phyloP scores from a whole-genome alignment of 345 rosid genomes.

The Camelina neglecta region DNA sequence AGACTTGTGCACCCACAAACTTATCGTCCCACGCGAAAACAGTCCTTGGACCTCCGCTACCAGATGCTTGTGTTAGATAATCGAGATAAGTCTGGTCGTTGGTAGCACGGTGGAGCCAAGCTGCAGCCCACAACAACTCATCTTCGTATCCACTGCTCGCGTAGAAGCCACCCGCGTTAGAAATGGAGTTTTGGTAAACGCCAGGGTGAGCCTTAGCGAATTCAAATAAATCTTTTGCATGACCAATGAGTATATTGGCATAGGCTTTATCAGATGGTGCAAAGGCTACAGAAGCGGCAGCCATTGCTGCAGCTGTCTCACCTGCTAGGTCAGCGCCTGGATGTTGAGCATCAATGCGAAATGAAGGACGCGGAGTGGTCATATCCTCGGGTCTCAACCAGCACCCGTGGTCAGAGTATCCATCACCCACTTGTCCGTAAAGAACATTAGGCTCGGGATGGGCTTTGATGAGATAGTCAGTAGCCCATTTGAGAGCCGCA shows the following conservation, averaged over 20 bases:
- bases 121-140: conserved; percentile 94
- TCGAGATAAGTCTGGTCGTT: conserved; percentile 60
- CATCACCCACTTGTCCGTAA: conserved; percentile 69
- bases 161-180: conserved; percentile 49
- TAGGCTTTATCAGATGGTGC: conserved; percentile 36
- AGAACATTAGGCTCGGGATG: conserved; percentile 58
- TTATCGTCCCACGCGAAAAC: conserved; percentile 96
- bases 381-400: conserved; percentile 85
- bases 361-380: conserved; percentile 62
- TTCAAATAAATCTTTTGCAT: conserved; percentile 59
- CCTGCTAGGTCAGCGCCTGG: conserved; percentile 78
- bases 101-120: conserved; percentile 93
- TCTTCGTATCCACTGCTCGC: conserved; percentile 60
- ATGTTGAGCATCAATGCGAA: conserved; percentile 48
- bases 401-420: conserved; percentile 61
- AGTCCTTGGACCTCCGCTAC: conserved; percentile 64
- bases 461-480: conserved; percentile 73
- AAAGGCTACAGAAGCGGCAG: conserved; percentile 71
- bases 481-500: conserved; percentile 66
- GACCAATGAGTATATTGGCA: conserved; percentile 51
- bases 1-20: conserved; percentile 81
- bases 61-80: conserved; percentile 70
- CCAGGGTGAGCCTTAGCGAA: conserved; percentile 49
- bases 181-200: conserved; percentile 46
- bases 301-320: conserved; percentile 73